Evolutionary conservation across 805 yeast species (phyloP).

Genomic region (Soucietia sequanensis): DNA sequence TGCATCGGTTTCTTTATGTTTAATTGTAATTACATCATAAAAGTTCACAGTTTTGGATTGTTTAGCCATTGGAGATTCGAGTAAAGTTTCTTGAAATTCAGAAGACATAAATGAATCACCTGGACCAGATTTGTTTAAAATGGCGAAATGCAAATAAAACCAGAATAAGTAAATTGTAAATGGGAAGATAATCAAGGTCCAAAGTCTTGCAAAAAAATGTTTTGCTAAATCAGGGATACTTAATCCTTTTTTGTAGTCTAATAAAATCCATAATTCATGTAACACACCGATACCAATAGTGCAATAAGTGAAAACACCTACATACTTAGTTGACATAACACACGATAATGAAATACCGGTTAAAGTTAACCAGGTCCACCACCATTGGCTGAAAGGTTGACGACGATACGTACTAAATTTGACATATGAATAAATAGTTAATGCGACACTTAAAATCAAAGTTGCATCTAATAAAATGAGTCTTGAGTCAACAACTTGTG

Average conservation of each 20-base stretch:
- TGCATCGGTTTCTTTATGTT: slow-evolving; percentile 77
- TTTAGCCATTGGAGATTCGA: slow-evolving; percentile 74
- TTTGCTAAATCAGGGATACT: slow-evolving; percentile 52
- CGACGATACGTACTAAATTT: slow-evolving; percentile 68
- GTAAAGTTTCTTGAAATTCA: slow-evolving; percentile 88
- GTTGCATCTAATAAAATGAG: slow-evolving; percentile 91
- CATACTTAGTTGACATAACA: slow-evolving; percentile 94
- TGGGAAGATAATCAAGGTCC: slow-evolving; percentile 75
- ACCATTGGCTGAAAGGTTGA: slow-evolving; percentile 60
- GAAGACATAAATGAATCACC: slow-evolving; percentile 96
- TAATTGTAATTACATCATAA: slow-evolving; percentile 72
- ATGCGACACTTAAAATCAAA: slow-evolving; percentile 77
- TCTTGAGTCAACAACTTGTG: slow-evolving; percentile 87
- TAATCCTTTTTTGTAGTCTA: slow-evolving; percentile 70
- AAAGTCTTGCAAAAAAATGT: slow-evolving; percentile 75
- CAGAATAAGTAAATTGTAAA: slow-evolving; percentile 78
- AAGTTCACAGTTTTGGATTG: slow-evolving; percentile 72
- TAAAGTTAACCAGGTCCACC: slow-evolving; percentile 86
- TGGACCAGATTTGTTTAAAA: slow-evolving; percentile 85
- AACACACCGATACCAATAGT: slow-evolving; percentile 85
- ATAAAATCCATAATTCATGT: slow-evolving; percentile 82
- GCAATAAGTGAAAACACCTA: slow-evolving; percentile 88
- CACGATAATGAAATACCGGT: slow-evolving; percentile 88
- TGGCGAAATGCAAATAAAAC: slow-evolving; percentile 88
- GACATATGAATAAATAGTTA: slow-evolving; percentile 74